phyloP scores from a whole-genome alignment of 495 filamentous ascomycete species.

The Astrothelium macrocarpum region DNA sequence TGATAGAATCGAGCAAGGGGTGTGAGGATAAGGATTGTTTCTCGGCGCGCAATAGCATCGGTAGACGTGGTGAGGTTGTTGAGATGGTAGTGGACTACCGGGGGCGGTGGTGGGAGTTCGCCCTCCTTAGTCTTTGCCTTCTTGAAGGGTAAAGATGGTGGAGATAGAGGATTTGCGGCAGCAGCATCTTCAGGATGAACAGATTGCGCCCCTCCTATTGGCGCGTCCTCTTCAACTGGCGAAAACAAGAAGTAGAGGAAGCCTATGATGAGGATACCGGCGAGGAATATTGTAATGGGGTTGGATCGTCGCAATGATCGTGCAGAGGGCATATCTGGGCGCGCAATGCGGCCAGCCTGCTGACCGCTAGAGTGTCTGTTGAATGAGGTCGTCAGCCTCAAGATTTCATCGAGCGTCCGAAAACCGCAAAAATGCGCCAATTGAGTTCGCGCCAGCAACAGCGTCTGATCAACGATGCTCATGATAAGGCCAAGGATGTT shows the following conservation, averaged over 20 bases:
- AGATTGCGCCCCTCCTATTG: slow-evolving; percentile 4
- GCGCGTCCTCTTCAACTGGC: slow-evolving; percentile 8
- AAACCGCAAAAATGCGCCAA: not conserved
- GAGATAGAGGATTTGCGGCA: slow-evolving; percentile 65
- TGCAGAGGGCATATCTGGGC: slow-evolving; percentile 17
- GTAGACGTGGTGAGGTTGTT: slow-evolving; percentile 80
- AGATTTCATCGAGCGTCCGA: not conserved
- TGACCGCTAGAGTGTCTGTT: not conserved
- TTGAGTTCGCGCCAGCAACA: not conserved
- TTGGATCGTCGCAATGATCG: slow-evolving; percentile 38
- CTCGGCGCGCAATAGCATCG: slow-evolving; percentile 63
- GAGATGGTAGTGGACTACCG: slow-evolving; percentile 89
- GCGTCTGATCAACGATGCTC: not conserved
- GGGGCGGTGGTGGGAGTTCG: slow-evolving; percentile 54
- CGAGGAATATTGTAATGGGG: slow-evolving; percentile 56
- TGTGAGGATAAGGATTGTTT: slow-evolving; percentile 84
- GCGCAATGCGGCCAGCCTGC: slow-evolving; percentile 3
- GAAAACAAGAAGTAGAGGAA: slow-evolving; percentile 47
- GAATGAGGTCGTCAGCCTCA: not conserved
- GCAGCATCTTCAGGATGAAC: slow-evolving; percentile 42
- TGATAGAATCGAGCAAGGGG: slow-evolving; percentile 89
- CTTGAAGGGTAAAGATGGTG: slow-evolving; percentile 72
- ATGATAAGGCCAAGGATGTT: not conserved
- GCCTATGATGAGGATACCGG: slow-evolving; percentile 49
- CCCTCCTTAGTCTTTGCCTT: slow-evolving; percentile 48